Base-by-base conservation (phyloP, 2,329 filamentous ascomycete species). In the Colletotrichum sansevieriae region DNA sequence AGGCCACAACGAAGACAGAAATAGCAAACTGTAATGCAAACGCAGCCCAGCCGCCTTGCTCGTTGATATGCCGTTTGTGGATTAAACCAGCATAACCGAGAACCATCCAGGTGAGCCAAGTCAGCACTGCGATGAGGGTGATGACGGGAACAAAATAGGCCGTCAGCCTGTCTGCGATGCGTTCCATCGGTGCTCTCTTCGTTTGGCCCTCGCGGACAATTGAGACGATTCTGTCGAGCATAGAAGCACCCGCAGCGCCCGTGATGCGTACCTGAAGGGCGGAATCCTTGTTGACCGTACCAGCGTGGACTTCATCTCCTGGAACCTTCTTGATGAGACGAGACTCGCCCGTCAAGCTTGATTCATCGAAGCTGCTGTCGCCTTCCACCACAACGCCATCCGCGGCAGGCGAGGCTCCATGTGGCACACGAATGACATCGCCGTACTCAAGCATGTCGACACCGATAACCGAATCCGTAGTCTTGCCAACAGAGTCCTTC, bases 21-120 rank as follows among this genome's bases (percentile, higher is more conserved):
- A 97, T 95, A 15, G 93, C 92, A 74, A 95, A 96, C 71, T 93
- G 90, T 51, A 96, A 84, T 2, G 92, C 91, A 83, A 93, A 95
- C 1, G 90, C 86, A 0, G 88, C 85, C 88, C 90, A 92, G 10
- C 90, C 88, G n/a, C 90, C 90, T 1, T 83, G 79, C 15, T 84
- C 81, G 13, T 87, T 84, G 12, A 89, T 79, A 74, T 88, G 92
- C 44, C 85, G 78, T 0, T 75, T 76, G 0, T 91, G 88, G 13
- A 94, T 81, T 1, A 75, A 75, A 2, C 89, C 88, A 0, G 85
- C 83, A 10, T 87, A 78, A 0, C 91, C 91, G 11, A 95, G 81
- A 0, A 80, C 77, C 63, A 94, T 83, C 92, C 92, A 95, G 33
- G 90, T 78, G 13, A 91, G 70, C 91, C 91, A 95, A 0, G 91